Percentiles rank a stretch among this genome's conserved stretches.
These are phyloP conservation scores for Arthrobotrys sphaeroides DNA, from an alignment of 2,329 filamentous ascomycete species.

Conservation along the genomic window DNA sequence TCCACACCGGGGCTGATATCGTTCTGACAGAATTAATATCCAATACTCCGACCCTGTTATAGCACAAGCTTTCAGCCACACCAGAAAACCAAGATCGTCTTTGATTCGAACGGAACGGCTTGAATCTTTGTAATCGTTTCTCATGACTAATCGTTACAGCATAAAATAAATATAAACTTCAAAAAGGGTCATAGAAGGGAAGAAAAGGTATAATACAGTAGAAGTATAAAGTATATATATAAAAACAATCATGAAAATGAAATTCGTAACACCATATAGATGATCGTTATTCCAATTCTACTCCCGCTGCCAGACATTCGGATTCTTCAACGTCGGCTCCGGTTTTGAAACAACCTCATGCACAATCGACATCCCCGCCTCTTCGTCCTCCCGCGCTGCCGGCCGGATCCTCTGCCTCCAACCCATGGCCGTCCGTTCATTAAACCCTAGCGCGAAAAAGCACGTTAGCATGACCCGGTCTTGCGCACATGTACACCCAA, in stretches of 20 bases:
- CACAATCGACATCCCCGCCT: background rate
- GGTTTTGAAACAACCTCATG: conserved; percentile 45
- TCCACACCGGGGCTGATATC: no score
- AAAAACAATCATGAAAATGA: background rate
- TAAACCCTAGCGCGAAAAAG: conserved; percentile 30
- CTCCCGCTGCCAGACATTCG: conserved; percentile 20
- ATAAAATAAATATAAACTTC: no score
- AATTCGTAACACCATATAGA: background rate
- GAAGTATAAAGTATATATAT: background rate
- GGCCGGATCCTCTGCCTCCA: conserved; percentile 35
- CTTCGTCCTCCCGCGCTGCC: background rate
- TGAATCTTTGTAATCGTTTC: conserved; percentile 5
- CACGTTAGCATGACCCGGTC: conserved; percentile 39
- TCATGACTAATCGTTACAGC: background rate
- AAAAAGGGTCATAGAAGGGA: no score
- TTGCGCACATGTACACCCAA: background rate
- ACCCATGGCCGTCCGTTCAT: conserved; percentile 48
- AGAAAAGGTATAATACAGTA: background rate
- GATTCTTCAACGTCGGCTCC: conserved; percentile 18
- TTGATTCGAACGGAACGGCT: background rate
- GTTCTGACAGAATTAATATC: conserved; percentile 2
- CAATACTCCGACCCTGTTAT: conserved; percentile 12
- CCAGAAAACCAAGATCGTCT: background rate
- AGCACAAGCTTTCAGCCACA: conserved; percentile 33
- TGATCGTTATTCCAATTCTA: no score